Conservation (phyloP, 139 green algal genomes). For the Trebouxia sp. region DNA sequence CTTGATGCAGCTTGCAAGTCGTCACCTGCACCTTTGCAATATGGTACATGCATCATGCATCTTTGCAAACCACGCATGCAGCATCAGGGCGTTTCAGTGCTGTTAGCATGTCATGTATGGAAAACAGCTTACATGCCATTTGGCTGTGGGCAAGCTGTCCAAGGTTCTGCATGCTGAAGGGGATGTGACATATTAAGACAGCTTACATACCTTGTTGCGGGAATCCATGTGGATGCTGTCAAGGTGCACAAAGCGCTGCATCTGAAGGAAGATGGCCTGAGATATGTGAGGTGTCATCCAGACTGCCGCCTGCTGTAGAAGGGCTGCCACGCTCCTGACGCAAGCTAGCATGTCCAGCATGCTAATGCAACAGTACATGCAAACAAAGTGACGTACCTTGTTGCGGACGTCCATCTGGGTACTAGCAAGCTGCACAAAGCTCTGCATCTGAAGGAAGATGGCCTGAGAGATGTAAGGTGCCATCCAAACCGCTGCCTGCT, state of each 20-base stretch:
- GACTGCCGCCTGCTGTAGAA: neutral
- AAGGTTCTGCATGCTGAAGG: too few species aligned
- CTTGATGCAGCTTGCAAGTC: too few species aligned
- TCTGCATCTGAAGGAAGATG: neutral
- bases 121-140: too few species aligned
- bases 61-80: too few species aligned
- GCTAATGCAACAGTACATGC: neutral
- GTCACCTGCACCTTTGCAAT: too few species aligned
- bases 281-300: neutral
- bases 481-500: slow-evolving; percentile 7
- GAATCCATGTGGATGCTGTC: neutral
- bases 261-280: neutral
- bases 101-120: too few species aligned
- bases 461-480: neutral
- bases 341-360: neutral
- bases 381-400: neutral
- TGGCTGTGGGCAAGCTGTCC: too few species aligned
- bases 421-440: slow-evolving; percentile 6
- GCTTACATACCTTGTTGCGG: neutral
- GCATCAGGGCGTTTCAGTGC: too few species aligned
- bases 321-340: neutral
- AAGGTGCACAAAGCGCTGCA: neutral
- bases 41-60: too few species aligned
- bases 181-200: too few species aligned
- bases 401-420: neutral